Evolutionary conservation across 345 rosid genomes (phyloP).

Genomic region (Cardamine chenopodiifolia): DNA sequence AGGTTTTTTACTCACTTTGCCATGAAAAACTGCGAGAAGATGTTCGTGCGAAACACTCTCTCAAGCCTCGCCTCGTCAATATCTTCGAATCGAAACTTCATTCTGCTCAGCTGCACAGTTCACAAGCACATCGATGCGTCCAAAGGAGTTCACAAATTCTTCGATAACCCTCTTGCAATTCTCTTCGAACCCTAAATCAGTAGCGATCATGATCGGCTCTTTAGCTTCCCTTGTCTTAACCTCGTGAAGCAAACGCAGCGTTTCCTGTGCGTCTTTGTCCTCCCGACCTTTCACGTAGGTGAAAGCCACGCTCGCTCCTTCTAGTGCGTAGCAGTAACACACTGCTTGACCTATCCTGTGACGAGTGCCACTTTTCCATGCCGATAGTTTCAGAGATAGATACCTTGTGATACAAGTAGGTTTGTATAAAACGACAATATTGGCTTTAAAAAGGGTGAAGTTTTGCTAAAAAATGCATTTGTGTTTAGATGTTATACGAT

Average conservation of each 20-base stretch:
- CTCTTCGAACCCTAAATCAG: conserved; percentile 70
- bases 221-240: conserved; percentile 54
- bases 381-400: neutral
- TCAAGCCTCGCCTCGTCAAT: conserved; percentile 71
- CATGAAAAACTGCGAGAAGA: conserved; percentile 67
- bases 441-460: neutral
- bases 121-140: conserved; percentile 64
- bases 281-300: conserved; percentile 65
- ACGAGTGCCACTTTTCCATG: conserved; percentile 81
- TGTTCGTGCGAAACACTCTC: conserved; percentile 69
- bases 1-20: conserved; percentile 42
- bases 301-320: conserved; percentile 79
- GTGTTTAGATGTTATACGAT: too few relatives aligned
- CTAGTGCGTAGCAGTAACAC: conserved; percentile 49
- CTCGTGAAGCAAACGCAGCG: conserved; percentile 50
- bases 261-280: conserved; percentile 73
- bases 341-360: conserved; percentile 83
- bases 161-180: conserved; percentile 67
- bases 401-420: conserved; percentile 19
- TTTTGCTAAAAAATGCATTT: too few relatives aligned
- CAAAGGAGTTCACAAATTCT: conserved; percentile 62
- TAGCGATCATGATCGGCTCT: conserved; percentile 59
- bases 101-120: conserved; percentile 74
- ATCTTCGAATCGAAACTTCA: conserved; percentile 58
- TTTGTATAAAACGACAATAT: neutral